Base-by-base conservation (phyloP, 345 rosid species). In the Carallia pectinifolia region DNA sequence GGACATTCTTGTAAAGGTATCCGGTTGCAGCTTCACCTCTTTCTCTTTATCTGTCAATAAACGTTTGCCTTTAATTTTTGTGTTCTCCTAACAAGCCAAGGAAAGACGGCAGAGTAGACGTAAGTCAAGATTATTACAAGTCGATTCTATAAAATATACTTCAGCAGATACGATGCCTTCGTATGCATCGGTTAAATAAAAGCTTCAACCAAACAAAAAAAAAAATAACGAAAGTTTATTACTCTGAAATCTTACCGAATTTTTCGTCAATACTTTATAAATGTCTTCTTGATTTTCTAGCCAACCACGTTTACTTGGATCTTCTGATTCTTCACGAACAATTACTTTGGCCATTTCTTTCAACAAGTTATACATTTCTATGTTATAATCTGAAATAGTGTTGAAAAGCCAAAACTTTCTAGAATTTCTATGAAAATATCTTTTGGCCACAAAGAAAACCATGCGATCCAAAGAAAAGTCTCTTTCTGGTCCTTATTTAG, bases 321-420 rank as follows among this genome's bases (percentile, higher is more conserved):
- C 53, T 38, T 16, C 56, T 6, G 53, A 67, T 67, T 67, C 71
- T 67, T 67, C 23, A 2, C 62, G 36, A 55, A 56, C 71, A 67
- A 23, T 67, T 15, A 7, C 62, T 39, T 18, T 27, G 7, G 38
- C 71, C 71, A 68, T 58, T 38, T 58, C 64, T 7, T 37, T 38
- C 19, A 68, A 30, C 29, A 68, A 59, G 4, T 68, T 55, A 40
- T 68, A 40, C 29, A 68, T 68, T 15, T 47, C 55, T 40, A 68
- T 6, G n/a, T n/a, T n/a, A n/a, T n/a, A n/a, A n/a, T n/a, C n/a
- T n/a, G n/a, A n/a, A n/a, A n/a, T n/a, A n/a, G n/a, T n/a, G 18
- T 39, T 6, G 13, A 5, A 27, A 68, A 68, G 54, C 54, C 63
- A 58, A 53, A 68, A 58, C 2, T 4, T 0, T 36, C 13, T 9